Percentiles rank a stretch among this genome's conserved stretches.
phyloP scores from a whole-genome alignment of 768 basidiomycete genomes.

The Russula griseocarnosa region DNA sequence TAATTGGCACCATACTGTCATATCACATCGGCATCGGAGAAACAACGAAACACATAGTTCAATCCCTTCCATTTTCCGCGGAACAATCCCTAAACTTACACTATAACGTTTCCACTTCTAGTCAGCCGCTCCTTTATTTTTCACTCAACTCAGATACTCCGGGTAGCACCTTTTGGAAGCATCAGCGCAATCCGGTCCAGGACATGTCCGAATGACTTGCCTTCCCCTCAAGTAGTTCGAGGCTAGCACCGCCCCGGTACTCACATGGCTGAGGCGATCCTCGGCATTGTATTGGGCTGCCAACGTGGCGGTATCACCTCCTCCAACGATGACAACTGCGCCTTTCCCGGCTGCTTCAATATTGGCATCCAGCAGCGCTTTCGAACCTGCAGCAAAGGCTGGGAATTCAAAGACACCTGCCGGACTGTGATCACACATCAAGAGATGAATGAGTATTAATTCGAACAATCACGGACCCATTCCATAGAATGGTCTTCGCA shows the following conservation, averaged over 20 bases:
- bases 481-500: slow-evolving; percentile 96
- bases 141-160: slow-evolving; percentile 89
- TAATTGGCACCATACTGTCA: slow-evolving; percentile 4
- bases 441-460: neutral
- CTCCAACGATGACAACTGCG: slow-evolving; percentile 91
- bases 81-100: slow-evolving; percentile 5
- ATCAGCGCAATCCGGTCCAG: slow-evolving; percentile 26
- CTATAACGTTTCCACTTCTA: slow-evolving; percentile 9
- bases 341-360: slow-evolving; percentile 84
- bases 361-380: slow-evolving; percentile 75
- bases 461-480: slow-evolving; percentile 54
- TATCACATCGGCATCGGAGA: neutral
- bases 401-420: slow-evolving; percentile 98
- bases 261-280: slow-evolving; percentile 90
- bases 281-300: slow-evolving; percentile 84
- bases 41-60: neutral
- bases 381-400: slow-evolving; percentile 82
- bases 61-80: neutral
- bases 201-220: slow-evolving; percentile 40
- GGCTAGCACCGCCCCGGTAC: slow-evolving; percentile 92
- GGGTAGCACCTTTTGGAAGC: slow-evolving; percentile 61
- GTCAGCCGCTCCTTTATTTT: slow-evolving; percentile 45
- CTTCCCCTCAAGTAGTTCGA: slow-evolving; percentile 98
- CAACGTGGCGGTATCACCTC: slow-evolving; percentile 94
- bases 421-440: slow-evolving; percentile 51